Conservation (phyloP, 2,329 filamentous ascomycete species). For the Aspergillus pseudoviridinutans region DNA sequence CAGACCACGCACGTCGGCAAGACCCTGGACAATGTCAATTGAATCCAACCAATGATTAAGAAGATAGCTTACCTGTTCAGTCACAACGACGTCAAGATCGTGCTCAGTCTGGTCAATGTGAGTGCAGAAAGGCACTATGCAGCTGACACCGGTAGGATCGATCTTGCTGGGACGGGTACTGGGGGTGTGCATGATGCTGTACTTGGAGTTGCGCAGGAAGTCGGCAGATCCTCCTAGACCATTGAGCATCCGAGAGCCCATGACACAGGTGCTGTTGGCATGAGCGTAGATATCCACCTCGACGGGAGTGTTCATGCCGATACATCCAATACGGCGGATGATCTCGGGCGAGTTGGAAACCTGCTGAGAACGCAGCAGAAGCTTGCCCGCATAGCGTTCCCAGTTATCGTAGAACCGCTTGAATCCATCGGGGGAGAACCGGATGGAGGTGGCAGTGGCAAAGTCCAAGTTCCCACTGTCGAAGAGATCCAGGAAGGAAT, state of each 20-base stretch:
- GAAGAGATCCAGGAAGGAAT: slow-evolving; percentile 89
- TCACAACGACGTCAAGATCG: slow-evolving; percentile 86
- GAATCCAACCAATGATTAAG: not conserved
- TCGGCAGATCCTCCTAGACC: slow-evolving; percentile 78
- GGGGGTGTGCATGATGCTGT: slow-evolving; percentile 92
- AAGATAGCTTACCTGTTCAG: slow-evolving; percentile 46
- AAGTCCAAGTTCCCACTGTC: slow-evolving; percentile 85
- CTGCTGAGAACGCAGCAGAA: slow-evolving; percentile 81
- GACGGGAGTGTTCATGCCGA: slow-evolving; percentile 93
- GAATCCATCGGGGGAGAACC: slow-evolving; percentile 88
- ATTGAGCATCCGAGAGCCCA: slow-evolving; percentile 84
- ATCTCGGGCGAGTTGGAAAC: slow-evolving; percentile 89
- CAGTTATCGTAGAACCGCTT: slow-evolving; percentile 85
- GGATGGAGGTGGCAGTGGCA: slow-evolving; percentile 82
- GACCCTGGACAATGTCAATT: slow-evolving; percentile 53
- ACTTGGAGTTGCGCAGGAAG: slow-evolving; percentile 74
- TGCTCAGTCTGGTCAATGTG: slow-evolving; percentile 92
- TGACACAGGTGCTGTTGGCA: slow-evolving; percentile 85
- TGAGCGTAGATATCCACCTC: slow-evolving; percentile 95
- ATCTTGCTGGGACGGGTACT: slow-evolving; percentile 75
- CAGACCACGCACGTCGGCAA: slow-evolving; percentile 80
- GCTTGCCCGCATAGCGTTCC: slow-evolving; percentile 74
- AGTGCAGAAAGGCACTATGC: slow-evolving; percentile 91
- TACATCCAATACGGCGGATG: slow-evolving; percentile 79
- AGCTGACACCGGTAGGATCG: slow-evolving; percentile 75